A percentile compares a stretch with the other conserved stretches of the same genome.
Conservation (phyloP, 192 early-diverging fungal genomes). For the Lobosporangium transversale region DNA sequence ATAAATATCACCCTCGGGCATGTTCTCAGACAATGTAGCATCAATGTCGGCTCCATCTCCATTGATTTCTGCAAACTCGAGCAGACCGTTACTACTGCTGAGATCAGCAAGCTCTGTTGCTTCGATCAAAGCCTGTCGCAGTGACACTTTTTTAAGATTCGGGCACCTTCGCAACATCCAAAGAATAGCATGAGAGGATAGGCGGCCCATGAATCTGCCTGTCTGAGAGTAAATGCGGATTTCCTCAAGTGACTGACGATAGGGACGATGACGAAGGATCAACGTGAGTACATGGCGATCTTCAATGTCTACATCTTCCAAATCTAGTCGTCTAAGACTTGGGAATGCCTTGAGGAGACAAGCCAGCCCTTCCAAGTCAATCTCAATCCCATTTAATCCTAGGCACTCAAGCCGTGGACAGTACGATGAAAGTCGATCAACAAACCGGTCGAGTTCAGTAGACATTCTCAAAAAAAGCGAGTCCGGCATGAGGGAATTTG, state of each 20-base stretch:
- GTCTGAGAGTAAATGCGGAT: not conserved
- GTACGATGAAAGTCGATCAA: not conserved
- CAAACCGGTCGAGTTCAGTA: not conserved
- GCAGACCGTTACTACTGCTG: too few species aligned
- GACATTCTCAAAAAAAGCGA: too few species aligned
- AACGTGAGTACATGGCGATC: not conserved
- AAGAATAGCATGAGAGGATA: not conserved
- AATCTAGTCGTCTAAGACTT: not conserved
- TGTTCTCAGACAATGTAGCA: too few species aligned
- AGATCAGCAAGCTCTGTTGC: too few species aligned
- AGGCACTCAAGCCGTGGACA: not conserved
- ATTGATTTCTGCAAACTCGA: too few species aligned
- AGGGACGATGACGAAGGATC: not conserved
- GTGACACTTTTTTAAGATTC: not conserved
- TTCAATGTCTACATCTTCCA: not conserved
- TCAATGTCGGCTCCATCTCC: too few species aligned
- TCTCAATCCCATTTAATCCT: not conserved
- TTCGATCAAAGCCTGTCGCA: not conserved
- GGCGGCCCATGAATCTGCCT: not conserved
- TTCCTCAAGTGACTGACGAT: not conserved
- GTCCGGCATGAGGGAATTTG: not conserved
- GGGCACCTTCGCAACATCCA: not conserved
- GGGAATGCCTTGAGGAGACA: constrained; percentile 1
- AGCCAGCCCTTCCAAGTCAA: not conserved
- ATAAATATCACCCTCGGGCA: not conserved